Percentiles rank a stretch among this genome's conserved stretches.
Evolutionary conservation across 2,329 filamentous ascomycete genomes (phyloP).

Genomic region (Aspergillus spinulosporus): DNA sequence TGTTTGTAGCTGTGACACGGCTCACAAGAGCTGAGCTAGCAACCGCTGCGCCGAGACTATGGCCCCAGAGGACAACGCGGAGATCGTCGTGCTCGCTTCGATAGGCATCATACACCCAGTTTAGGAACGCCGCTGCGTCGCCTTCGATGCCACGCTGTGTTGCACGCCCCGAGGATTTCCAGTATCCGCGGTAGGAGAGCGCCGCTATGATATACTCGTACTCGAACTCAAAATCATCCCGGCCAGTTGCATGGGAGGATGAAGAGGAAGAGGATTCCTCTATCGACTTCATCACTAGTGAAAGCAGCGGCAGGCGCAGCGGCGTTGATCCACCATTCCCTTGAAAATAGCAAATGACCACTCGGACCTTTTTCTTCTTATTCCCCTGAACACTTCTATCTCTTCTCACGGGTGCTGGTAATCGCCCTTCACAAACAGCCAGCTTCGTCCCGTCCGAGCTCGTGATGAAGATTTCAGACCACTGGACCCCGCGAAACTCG

Average conservation of each 20-base stretch:
- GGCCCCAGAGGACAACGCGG: slow-evolving; percentile 68
- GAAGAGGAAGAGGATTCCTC: neutral
- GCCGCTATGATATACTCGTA: slow-evolving; percentile 45
- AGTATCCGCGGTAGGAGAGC: slow-evolving; percentile 69
- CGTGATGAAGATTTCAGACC: slow-evolving; percentile 59
- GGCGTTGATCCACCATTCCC: slow-evolving; percentile 37
- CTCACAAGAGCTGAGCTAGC: slow-evolving; percentile 61
- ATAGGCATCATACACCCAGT: slow-evolving; percentile 58
- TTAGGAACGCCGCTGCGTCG: slow-evolving; percentile 65
- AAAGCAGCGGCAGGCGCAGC: slow-evolving; percentile 45
- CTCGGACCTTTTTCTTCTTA: slow-evolving; percentile 13
- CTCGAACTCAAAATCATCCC: slow-evolving; percentile 2
- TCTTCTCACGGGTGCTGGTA: slow-evolving; percentile 32
- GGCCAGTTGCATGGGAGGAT: neutral
- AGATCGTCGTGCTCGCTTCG: slow-evolving; percentile 20
- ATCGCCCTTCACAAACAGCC: slow-evolving; percentile 64
- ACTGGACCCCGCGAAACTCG: slow-evolving; percentile 62
- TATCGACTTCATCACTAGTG: slow-evolving; percentile 43
- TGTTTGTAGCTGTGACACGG: slow-evolving; percentile 23
- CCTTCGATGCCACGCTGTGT: slow-evolving; percentile 69
- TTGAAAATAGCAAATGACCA: slow-evolving; percentile 37
- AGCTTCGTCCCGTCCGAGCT: slow-evolving; percentile 47
- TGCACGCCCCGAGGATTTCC: slow-evolving; percentile 71
- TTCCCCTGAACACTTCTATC: neutral
- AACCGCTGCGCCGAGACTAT: slow-evolving; percentile 73